A percentile compares a stretch with the other conserved stretches of the same genome.
Conservation (phyloP, 371 early-diverging fungal species). For the Homolaphlyctis polyrhiza region DNA sequence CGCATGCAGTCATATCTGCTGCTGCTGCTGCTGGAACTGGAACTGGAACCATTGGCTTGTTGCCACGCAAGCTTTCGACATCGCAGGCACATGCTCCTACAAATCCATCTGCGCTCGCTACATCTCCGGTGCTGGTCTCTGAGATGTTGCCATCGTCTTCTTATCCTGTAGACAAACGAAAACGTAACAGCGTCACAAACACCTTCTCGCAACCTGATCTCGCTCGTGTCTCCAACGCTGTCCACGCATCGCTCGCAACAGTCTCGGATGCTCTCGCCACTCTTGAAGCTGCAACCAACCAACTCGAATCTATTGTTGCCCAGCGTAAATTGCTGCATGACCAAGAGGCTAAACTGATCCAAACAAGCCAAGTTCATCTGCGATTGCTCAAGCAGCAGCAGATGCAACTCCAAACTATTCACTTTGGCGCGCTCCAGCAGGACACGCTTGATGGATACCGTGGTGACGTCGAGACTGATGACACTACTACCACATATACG, state of each 20-base stretch:
- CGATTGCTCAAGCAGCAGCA: neutral
- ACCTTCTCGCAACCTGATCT: neutral
- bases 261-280: neutral
- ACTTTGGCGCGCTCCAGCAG: neutral
- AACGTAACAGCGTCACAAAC: neutral
- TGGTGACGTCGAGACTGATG: too few species aligned
- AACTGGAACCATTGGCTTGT: too few species aligned
- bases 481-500: too few species aligned
- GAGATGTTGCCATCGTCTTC: too few species aligned
- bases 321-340: neutral
- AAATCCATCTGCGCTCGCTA: too few species aligned
- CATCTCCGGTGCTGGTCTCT: too few species aligned
- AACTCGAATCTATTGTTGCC: neutral
- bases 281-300: slow-evolving; percentile 2
- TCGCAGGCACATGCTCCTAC: too few species aligned
- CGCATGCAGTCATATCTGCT: too few species aligned
- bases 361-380: neutral
- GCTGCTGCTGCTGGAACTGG: too few species aligned
- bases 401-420: neutral
- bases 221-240: neutral
- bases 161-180: too few species aligned
- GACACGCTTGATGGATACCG: too few species aligned
- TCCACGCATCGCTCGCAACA: neutral
- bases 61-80: too few species aligned
- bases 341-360: neutral